Base-by-base conservation (phyloP, 73 alveolate species). In the Paramecium pentaurelia region DNA sequence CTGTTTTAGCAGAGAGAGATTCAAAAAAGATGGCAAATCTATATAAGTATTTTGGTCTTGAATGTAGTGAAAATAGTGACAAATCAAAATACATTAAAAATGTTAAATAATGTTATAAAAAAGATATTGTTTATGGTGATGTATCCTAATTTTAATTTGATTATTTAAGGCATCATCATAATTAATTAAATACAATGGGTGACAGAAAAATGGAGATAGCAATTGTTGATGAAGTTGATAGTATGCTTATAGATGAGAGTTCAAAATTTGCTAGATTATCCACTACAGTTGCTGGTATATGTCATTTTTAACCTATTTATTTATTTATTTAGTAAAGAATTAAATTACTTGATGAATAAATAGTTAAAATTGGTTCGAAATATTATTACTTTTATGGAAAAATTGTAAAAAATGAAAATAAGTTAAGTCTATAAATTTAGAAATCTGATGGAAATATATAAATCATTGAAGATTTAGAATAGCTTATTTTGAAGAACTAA, bases 1-100 rank as follows among this genome's bases (percentile, higher is more conserved):
- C 90, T 8, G 93, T 90, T 2, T 80, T 95, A 14, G 98, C 99
- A 16, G 93, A 93, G 90, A 94, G 98, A 87, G 99, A 96, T 87
- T 70, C 97, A 60, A 86, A 94, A 44, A 88, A 77, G 25, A 44
- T 94, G 10, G 14, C 49, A 73, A 60, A 59, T 64, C 42, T 92
- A 8, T 95, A 93, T 27, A 47, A 92, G 12, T 40, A 87, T 34
- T 94, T 96, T 20, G 97, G 83, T 4, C 86, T 96, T 4, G 22
- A 95, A 10, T 93, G 93, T 25, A 92, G 83, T 4, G 28, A 71
- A 25, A 95, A 77, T 71, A 38, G 30, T 25, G 92, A 44, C 3
- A 85, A 84, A 75, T 44, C 36, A 64, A 44, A 32, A 12, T 59
- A 71, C 32, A 80, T 73, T 34, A 47, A 86, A 51, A 95, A 73